phyloP scores from a whole-genome alignment of 352 stramenopile species.

The Thalassiosira mediterranea region DNA sequence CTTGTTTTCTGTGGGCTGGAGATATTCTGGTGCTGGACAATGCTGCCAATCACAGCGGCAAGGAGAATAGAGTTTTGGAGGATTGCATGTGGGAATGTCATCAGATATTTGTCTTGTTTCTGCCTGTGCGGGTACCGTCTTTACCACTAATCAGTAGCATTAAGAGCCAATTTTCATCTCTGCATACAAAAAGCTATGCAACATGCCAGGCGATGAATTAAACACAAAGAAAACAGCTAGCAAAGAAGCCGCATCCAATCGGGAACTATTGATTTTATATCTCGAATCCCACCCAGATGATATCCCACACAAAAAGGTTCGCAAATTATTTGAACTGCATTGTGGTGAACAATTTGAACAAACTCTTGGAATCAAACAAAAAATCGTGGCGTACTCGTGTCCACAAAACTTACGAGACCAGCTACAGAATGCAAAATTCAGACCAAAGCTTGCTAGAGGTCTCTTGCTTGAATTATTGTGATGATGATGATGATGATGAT shows the following conservation, averaged over 20 bases:
- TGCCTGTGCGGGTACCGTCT: background rate
- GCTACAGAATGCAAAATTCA: background rate
- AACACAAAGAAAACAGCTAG: no score
- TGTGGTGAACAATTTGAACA: background rate
- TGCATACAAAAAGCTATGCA: no score
- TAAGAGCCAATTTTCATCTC: no score
- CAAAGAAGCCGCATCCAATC: no score
- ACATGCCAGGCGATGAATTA: no score
- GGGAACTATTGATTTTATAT: no score
- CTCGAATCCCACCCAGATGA: conserved; percentile 13
- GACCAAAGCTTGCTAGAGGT: no score
- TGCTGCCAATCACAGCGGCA: background rate
- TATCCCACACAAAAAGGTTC: background rate
- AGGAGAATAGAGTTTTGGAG: background rate
- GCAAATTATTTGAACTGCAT: background rate
- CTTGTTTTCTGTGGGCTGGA: background rate
- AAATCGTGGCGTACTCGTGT: conserved; percentile 14
- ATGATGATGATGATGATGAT: no score
- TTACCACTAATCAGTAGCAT: no score
- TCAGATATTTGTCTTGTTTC: conserved; percentile 1
- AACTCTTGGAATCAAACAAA: conserved; percentile 3
- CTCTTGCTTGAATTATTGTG: no score
- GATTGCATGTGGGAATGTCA: conserved; percentile 1
- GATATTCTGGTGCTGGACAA: background rate
- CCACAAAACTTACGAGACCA: conserved; percentile 3